Base-by-base conservation (phyloP, 2,329 filamentous ascomycete species). In the Fonsecaea pugnacius region DNA sequence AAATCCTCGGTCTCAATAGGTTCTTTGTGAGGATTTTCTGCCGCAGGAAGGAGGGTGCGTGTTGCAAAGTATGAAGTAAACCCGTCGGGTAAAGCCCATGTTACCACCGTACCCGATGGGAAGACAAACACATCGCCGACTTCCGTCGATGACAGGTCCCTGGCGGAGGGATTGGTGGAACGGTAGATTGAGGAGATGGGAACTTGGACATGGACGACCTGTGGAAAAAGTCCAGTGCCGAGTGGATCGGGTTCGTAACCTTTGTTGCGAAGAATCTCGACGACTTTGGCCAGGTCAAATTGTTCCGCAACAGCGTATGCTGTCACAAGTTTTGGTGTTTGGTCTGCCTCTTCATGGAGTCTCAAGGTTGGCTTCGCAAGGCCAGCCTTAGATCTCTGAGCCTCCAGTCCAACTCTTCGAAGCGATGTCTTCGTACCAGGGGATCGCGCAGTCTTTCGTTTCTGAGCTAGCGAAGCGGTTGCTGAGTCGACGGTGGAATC, bases 51-150 rank as follows among this genome's bases (percentile, higher is more conserved):
- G 12, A 98, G 82, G 35, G 90, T 87, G 62, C 85, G 85, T 8
- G 90, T 90, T 4, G 90, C 88, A 27, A 92, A 79, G 55, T 84
- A 84, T 21, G 83, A 84, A 16, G 92, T 89, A 18, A 92, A 86
- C 63, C 89, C 87, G 66, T 92, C 85, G 0, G 91, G 89, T 1
- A 97, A 83, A 4, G 91, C 91, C 95, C 95, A 99, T 27, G 91
- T 89, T 5, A 98, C 95, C 7, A 98, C 85, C 12, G 93, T 96
- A 10, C 95, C 95, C 0, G 93, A 96, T 8, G 94, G 92, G 70
- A 99, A 99, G 62, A 99, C 89, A 74, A 98, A 98, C 57, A 98
- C 87, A 78, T 99, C 95, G 36, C 92, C 93, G 63, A 87, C 76
- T 73, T 82, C 81, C 60, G 79, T 81, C 2, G 77, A 71, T 1